A percentile compares a stretch with the other conserved stretches of the same genome.
These are phyloP conservation scores for Athelia psychrophila DNA, from an alignment of 1,284 basidiomycete genomes.

Conservation along the genomic window DNA sequence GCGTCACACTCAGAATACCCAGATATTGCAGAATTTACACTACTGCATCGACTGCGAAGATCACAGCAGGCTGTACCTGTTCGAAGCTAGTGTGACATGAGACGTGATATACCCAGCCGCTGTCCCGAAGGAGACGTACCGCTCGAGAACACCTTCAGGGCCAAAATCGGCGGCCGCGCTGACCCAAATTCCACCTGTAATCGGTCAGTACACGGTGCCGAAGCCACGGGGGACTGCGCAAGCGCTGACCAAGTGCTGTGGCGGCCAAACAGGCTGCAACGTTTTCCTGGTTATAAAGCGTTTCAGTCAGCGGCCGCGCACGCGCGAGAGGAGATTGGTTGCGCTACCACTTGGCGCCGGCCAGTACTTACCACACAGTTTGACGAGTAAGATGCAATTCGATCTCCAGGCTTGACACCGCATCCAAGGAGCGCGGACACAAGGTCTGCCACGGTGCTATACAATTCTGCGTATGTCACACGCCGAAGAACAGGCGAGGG, in stretches of 20 bases:
- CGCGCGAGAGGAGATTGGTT: slow-evolving; percentile 1
- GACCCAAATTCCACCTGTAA: slow-evolving; percentile 68
- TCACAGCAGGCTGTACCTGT: slow-evolving; percentile 72
- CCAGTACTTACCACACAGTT: slow-evolving; percentile 65
- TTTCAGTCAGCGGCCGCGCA: slow-evolving; percentile 1
- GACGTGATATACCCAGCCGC: slow-evolving; percentile 4
- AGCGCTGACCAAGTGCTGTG: slow-evolving; percentile 55
- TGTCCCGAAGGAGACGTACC: slow-evolving; percentile 36
- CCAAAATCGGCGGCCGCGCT: slow-evolving; percentile 90
- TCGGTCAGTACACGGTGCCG: slow-evolving; percentile 1
- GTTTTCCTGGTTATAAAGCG: slow-evolving; percentile 49
- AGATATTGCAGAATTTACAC: slow-evolving; percentile 38
- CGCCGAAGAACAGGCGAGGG: slow-evolving; percentile 43
- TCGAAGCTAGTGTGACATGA: slow-evolving; percentile 45
- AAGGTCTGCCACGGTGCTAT: slow-evolving; percentile 56
- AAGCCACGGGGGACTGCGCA: background rate
- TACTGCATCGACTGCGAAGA: slow-evolving; percentile 73
- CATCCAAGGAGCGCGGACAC: slow-evolving; percentile 59
- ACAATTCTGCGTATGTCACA: slow-evolving; percentile 62
- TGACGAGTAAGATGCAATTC: slow-evolving; percentile 78
- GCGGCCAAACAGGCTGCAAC: slow-evolving; percentile 75
- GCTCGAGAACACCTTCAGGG: slow-evolving; percentile 77
- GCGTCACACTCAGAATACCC: slow-evolving; percentile 1
- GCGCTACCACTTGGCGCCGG: background rate
- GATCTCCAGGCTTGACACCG: slow-evolving; percentile 70